phyloP scores from a whole-genome alignment of 768 basidiomycete genomes.

The Tylopilus sp. region DNA sequence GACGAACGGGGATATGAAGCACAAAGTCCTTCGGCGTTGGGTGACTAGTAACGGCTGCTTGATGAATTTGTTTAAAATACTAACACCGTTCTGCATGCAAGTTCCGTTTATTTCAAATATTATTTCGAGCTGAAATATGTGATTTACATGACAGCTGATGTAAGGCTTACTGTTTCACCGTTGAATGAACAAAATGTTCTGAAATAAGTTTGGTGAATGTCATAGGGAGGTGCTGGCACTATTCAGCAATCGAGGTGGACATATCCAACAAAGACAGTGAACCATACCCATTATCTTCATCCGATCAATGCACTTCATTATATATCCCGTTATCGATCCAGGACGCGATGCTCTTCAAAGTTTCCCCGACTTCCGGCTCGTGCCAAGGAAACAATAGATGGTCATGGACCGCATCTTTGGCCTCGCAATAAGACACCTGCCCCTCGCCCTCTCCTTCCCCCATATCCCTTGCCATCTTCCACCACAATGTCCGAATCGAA shows the following conservation, averaged over 20 bases:
- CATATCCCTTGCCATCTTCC: conserved; percentile 51
- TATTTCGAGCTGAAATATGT: too few relatives aligned
- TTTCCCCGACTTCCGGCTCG: conserved; percentile 53
- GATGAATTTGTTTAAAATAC: too few relatives aligned
- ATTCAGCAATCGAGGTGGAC: background rate
- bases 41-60: too few relatives aligned
- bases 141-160: too few relatives aligned
- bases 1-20: too few relatives aligned
- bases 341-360: conserved; percentile 44
- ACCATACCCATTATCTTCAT: background rate
- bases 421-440: conserved; percentile 45
- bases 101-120: too few relatives aligned
- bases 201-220: background rate
- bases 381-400: conserved; percentile 48
- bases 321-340: conserved; percentile 35
- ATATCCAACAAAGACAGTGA: background rate
- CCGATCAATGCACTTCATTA: background rate
- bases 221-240: background rate
- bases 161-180: too few relatives aligned
- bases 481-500: conserved; percentile 44
- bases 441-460: conserved; percentile 42
- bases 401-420: conserved; percentile 52
- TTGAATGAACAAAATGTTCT: too few relatives aligned
- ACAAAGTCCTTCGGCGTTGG: too few relatives aligned
- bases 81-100: too few relatives aligned